Percentiles rank a stretch among this genome's conserved stretches.
Evolutionary conservation across 1,284 basidiomycete genomes (phyloP).

Genomic region (Cutaneotrichosporon sp.): DNA sequence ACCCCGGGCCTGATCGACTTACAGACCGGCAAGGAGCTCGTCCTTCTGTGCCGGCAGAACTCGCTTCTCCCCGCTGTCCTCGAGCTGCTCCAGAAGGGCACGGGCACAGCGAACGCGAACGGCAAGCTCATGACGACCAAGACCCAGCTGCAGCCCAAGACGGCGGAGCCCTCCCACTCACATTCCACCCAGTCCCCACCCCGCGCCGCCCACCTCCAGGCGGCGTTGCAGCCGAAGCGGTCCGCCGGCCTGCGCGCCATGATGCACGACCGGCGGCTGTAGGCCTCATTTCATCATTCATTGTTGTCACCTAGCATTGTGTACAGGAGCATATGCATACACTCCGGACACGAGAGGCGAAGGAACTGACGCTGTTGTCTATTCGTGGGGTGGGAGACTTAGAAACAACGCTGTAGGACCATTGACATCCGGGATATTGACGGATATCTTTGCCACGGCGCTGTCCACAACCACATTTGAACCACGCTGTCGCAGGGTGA

Average conservation of each 20-base stretch:
- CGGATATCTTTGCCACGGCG: too few relatives aligned
- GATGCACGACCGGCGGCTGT: constrained; percentile 13
- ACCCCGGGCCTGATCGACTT: constrained; percentile 8
- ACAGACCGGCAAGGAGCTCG: constrained; percentile 52
- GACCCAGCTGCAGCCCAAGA: not conserved
- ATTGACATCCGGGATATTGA: too few relatives aligned
- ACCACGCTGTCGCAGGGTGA: too few relatives aligned
- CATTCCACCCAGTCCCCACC: not conserved
- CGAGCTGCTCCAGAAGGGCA: constrained; percentile 38
- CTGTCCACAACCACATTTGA: too few relatives aligned
- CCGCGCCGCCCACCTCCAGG: constrained; percentile 6
- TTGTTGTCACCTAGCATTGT: constrained; percentile 1
- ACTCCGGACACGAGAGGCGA: too few relatives aligned
- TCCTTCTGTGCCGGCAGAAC: constrained; percentile 53
- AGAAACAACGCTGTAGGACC: too few relatives aligned
- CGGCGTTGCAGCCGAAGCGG: not conserved
- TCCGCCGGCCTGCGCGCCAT: constrained; percentile 5
- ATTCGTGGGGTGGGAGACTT: too few relatives aligned
- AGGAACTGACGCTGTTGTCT: too few relatives aligned
- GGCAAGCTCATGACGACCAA: not conserved
- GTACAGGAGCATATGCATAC: not conserved
- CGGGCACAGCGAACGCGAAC: not conserved
- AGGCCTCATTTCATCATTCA: not conserved
- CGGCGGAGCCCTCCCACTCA: not conserved
- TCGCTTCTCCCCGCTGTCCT: constrained; percentile 49